These are phyloP conservation scores for Mycogone perniciosa DNA, from an alignment of 2,329 filamentous ascomycete genomes.

Conservation along the genomic window DNA sequence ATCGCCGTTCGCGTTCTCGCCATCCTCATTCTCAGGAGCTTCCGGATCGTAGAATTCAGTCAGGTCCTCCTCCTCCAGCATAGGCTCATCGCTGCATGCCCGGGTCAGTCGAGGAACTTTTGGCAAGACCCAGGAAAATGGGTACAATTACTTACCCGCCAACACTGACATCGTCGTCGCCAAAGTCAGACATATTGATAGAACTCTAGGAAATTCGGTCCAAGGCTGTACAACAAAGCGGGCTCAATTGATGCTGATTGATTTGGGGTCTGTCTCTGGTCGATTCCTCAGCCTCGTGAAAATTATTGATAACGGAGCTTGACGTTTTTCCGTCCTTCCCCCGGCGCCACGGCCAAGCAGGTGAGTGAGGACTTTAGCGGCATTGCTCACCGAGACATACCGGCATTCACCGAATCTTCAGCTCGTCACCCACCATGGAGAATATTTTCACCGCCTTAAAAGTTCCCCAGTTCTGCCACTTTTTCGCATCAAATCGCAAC, in stretches of 20 bases:
- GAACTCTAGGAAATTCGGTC: constrained; percentile 11
- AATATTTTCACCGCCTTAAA: constrained; percentile 26
- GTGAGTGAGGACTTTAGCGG: neutral
- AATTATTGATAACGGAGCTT: constrained; percentile 24
- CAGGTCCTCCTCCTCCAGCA: constrained; percentile 64
- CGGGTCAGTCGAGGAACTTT: constrained; percentile 15
- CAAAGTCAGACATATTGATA: constrained; percentile 64
- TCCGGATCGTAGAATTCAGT: constrained; percentile 51
- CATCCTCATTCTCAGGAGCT: constrained; percentile 47
- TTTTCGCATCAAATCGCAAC: neutral
- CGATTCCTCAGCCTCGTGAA: constrained; percentile 20
- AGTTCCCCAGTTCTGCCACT: constrained; percentile 27
- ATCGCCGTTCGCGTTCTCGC: constrained; percentile 45
- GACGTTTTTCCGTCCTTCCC: constrained; percentile 28
- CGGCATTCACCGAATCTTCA: constrained; percentile 3
- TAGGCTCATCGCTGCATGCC: constrained; percentile 56
- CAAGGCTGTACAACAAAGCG: neutral
- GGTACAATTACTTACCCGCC: constrained; percentile 42
- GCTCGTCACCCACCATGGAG: constrained; percentile 8
- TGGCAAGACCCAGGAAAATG: neutral
- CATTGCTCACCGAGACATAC: constrained; percentile 11
- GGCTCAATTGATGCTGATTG: neutral
- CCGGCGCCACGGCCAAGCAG: constrained; percentile 15
- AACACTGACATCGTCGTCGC: constrained; percentile 56
- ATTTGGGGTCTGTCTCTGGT: neutral